phyloP scores from a whole-genome alignment of 2,329 filamentous ascomycete species.

The Dactylellina drechsleri region DNA sequence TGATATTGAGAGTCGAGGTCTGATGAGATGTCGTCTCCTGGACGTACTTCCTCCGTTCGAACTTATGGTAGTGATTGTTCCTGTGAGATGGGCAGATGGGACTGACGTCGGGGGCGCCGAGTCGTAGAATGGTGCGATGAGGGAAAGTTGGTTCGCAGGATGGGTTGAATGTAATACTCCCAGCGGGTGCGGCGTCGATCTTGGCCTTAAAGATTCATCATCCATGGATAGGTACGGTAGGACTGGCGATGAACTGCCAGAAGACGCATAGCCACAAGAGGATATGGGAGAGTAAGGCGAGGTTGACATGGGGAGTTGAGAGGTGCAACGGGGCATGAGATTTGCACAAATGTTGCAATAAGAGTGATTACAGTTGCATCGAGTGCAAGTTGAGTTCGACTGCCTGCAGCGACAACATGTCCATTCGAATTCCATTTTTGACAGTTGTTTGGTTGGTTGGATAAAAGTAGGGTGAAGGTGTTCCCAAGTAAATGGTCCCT shows the following conservation, averaged over 20 bases:
- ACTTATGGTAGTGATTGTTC: constrained; percentile 51
- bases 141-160: constrained; percentile 46
- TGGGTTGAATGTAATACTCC: constrained; percentile 50
- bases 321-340: constrained; percentile 41
- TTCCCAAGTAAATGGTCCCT: constrained; percentile 51
- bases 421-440: constrained; percentile 54
- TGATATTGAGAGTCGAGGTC: constrained; percentile 48
- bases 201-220: constrained; percentile 42
- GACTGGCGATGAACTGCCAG: constrained; percentile 46
- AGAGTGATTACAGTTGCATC: constrained; percentile 52
- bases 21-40: constrained; percentile 41
- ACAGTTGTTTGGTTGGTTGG: constrained; percentile 4
- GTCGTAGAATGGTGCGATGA: constrained; percentile 53
- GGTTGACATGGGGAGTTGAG: constrained; percentile 30
- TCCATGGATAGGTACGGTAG: constrained; percentile 44
- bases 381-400: constrained; percentile 50
- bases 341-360: constrained; percentile 54
- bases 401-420: constrained; percentile 53
- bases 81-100: constrained; percentile 27
- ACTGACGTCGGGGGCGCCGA: constrained; percentile 43
- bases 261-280: constrained; percentile 43
- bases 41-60: constrained; percentile 49
- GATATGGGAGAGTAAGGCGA: constrained; percentile 37
- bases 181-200: constrained; percentile 46
- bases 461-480: constrained; percentile 34